Conservation (phyloP, 441 rosid species). For the Dalechampia spathulata region DNA sequence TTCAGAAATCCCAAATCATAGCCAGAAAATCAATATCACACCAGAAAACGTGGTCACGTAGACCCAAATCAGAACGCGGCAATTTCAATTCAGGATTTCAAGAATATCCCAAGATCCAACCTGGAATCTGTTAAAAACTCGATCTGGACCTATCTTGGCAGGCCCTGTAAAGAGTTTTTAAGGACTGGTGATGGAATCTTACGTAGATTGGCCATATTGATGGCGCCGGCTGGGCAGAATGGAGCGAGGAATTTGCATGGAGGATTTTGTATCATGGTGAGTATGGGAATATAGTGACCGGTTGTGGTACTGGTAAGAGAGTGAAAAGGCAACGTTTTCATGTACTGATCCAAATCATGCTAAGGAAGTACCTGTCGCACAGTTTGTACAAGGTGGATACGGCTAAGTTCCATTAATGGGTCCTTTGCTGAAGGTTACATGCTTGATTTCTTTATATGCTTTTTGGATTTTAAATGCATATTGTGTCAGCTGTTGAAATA, state of each 20-base stretch:
- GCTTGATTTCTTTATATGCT: too few relatives aligned
- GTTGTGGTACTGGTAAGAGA: constrained; percentile 28
- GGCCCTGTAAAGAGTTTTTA: constrained; percentile 57
- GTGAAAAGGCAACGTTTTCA: constrained; percentile 47
- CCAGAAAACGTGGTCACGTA: constrained; percentile 41
- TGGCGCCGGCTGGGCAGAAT: constrained; percentile 37
- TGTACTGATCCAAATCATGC: constrained; percentile 31
- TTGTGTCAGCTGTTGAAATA: too few relatives aligned
- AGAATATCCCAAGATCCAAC: constrained; percentile 29
- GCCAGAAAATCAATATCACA: constrained; percentile 26
- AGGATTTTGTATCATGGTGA: constrained; percentile 41
- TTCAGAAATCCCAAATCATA: constrained; percentile 4
- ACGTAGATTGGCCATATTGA: constrained; percentile 27
- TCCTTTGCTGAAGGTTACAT: constrained; percentile 25
- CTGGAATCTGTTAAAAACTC: constrained; percentile 19
- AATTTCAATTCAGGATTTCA: constrained; percentile 41
- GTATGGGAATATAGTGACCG: constrained; percentile 39
- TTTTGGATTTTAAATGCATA: too few relatives aligned
- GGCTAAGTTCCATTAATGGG: constrained; percentile 40
- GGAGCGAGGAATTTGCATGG: constrained; percentile 36
- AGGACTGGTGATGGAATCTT: constrained; percentile 35
- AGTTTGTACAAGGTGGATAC: constrained; percentile 34
- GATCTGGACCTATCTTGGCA: constrained; percentile 36
- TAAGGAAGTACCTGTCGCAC: constrained; percentile 32
- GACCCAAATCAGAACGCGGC: constrained; percentile 61